Evolutionary conservation across 225 moss, liverwort and hornwort species (phyloP), one percentile per base, ranked within the genome.

Genomic region (Marchantia paleacea): DNA sequence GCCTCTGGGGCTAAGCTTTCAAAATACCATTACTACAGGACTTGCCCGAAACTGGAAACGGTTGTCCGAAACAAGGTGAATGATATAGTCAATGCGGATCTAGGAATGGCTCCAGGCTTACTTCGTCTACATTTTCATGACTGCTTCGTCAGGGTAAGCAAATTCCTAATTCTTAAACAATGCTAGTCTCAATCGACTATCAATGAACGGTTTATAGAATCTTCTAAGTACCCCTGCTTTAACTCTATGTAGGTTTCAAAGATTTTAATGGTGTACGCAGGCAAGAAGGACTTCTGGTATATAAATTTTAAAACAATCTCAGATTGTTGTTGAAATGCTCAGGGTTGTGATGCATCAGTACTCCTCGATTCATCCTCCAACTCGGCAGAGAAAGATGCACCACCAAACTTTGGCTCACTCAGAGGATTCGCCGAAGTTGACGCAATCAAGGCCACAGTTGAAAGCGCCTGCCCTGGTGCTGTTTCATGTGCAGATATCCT

Each of bases 401-500:
- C 55, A 39, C 81, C 77, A 8, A 85, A 85, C 51, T 0, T 7
- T 0, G 77, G 75, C 26, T 79, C 74, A 5, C 78, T 85, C 7
- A 62, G 81, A 75, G 85, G 85, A 26, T 85, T 85, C 75, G 82
- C 79, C 6, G 75, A 79, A 16, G 82, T 85, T 70, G 85, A 85
- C 49, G 22, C 65, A 6, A 72, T 28, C 55, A 85, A 85, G 69
- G 55, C n/a, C 29, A 69, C 73, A 5, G 73, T 85, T 0, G 85
- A 85, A 52, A 51, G 7, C 47, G 79, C 39, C 15, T 85, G 85
- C 55, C 85, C 85, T 14, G 82, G 82, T 28, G 62, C 74, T 47
- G 85, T 85, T 7, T 82, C 85, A 51, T 85, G 85, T 25, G 85
- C 85, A 53, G 85, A 85, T 74, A 76, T 82, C 57, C 22, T 85